These are phyloP conservation scores for Trichosporon ovoides DNA, from an alignment of 1,284 basidiomycete species.

Conservation along the genomic window DNA sequence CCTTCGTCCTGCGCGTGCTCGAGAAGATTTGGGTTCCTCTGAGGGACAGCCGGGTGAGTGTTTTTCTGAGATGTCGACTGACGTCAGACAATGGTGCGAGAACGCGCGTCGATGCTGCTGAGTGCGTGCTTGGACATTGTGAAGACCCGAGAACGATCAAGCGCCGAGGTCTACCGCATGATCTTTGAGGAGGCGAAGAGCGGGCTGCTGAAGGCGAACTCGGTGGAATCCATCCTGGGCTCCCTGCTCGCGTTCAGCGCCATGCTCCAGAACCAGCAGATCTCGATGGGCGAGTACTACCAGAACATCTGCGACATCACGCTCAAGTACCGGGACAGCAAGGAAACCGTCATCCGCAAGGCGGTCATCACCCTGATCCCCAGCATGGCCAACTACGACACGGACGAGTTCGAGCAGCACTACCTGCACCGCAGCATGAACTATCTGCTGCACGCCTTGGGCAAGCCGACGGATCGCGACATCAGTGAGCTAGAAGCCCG, in stretches of 20 bases:
- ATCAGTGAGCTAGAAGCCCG: constrained; percentile 57
- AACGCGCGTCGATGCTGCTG: constrained; percentile 83
- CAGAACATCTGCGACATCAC: constrained; percentile 86
- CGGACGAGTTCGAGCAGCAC: constrained; percentile 79
- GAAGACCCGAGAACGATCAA: constrained; percentile 52
- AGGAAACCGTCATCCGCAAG: constrained; percentile 79
- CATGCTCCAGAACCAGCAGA: constrained; percentile 84
- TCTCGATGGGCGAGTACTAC: constrained; percentile 92
- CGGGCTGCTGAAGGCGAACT: constrained; percentile 71
- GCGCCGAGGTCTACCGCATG: constrained; percentile 59
- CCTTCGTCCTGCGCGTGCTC: constrained; percentile 77
- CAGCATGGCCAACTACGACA: constrained; percentile 88
- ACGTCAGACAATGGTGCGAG: constrained; percentile 61
- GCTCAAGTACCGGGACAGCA: constrained; percentile 77
- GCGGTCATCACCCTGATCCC: constrained; percentile 93
- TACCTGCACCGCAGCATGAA: constrained; percentile 89
- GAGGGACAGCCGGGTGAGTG: constrained; percentile 67
- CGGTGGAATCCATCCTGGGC: constrained; percentile 79
- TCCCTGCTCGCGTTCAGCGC: constrained; percentile 89
- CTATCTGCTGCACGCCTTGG: constrained; percentile 78
- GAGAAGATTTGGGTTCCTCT: constrained; percentile 86
- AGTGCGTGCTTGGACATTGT: constrained; percentile 85
- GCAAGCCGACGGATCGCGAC: constrained; percentile 82
- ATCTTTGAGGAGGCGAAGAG: constrained; percentile 83
- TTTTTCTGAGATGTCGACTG: background rate